These are phyloP conservation scores for Lachancea lanzarotensis DNA, from an alignment of 805 yeast genomes.

Conservation along the genomic window DNA sequence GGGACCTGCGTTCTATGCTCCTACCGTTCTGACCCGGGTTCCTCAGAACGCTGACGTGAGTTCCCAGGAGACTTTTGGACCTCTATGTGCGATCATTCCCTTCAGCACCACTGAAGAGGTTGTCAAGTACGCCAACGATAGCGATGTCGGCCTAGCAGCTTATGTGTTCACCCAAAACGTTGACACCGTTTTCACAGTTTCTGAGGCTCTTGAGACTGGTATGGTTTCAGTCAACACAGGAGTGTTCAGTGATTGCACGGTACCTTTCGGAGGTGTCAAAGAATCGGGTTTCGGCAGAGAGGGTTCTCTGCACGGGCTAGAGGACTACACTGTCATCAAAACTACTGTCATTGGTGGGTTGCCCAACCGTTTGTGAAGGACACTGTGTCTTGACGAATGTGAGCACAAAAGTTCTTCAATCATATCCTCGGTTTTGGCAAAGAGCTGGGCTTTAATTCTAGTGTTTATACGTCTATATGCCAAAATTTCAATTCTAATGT, in stretches of 20 bases:
- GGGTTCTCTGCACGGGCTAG: conserved; percentile 56
- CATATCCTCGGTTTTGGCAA: too few relatives aligned
- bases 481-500: too few relatives aligned
- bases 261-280: conserved; percentile 60
- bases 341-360: conserved; percentile 44
- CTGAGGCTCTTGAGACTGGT: conserved; percentile 56
- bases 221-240: conserved; percentile 62
- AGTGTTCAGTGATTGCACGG: conserved; percentile 46
- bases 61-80: conserved; percentile 60
- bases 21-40: conserved; percentile 48
- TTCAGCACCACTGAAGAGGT: conserved; percentile 52
- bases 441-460: too few relatives aligned
- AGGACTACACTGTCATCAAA: conserved; percentile 51
- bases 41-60: conserved; percentile 45
- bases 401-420: too few relatives aligned
- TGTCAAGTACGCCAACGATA: conserved; percentile 46
- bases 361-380: conserved; percentile 15
- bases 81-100: conserved; percentile 50
- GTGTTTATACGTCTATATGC: too few relatives aligned
- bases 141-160: conserved; percentile 52
- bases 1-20: conserved; percentile 49
- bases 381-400: too few relatives aligned
- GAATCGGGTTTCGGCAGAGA: conserved; percentile 69
- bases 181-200: conserved; percentile 44
- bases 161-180: conserved; percentile 50